Conservation (phyloP, 1,139 yeast genomes). For the Taphrina communis region DNA sequence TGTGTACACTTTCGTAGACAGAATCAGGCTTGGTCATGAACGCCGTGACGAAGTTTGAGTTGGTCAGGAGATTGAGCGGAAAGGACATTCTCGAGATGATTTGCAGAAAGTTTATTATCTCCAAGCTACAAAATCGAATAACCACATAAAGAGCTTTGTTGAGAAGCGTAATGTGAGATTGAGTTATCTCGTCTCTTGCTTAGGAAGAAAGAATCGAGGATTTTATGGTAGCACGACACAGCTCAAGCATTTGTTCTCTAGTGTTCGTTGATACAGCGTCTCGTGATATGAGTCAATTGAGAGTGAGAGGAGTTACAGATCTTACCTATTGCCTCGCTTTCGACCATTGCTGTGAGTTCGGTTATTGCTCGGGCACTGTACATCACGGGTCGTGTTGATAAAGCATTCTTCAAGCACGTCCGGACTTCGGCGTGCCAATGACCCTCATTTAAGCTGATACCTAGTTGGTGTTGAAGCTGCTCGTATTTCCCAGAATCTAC, state of each 20-base stretch:
- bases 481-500: constrained; percentile 1
- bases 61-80: too few relatives aligned
- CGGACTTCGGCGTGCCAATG: constrained; percentile 1
- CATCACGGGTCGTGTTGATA: background rate
- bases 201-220: background rate
- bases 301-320: background rate
- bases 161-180: too few relatives aligned
- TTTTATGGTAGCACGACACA: background rate
- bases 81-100: too few relatives aligned
- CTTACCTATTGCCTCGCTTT: background rate
- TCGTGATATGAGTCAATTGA: background rate
- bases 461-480: constrained; percentile 6
- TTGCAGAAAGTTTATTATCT: too few relatives aligned
- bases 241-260: background rate
- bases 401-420: background rate
- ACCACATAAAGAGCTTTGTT: too few relatives aligned
- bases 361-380: background rate
- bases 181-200: too few relatives aligned
- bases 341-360: background rate
- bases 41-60: too few relatives aligned
- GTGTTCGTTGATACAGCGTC: background rate
- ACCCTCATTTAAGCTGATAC: background rate
- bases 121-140: too few relatives aligned
- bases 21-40: too few relatives aligned
- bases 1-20: too few relatives aligned